phyloP scores from a whole-genome alignment of 768 basidiomycete species.

The Rhizopogon roseolus region DNA sequence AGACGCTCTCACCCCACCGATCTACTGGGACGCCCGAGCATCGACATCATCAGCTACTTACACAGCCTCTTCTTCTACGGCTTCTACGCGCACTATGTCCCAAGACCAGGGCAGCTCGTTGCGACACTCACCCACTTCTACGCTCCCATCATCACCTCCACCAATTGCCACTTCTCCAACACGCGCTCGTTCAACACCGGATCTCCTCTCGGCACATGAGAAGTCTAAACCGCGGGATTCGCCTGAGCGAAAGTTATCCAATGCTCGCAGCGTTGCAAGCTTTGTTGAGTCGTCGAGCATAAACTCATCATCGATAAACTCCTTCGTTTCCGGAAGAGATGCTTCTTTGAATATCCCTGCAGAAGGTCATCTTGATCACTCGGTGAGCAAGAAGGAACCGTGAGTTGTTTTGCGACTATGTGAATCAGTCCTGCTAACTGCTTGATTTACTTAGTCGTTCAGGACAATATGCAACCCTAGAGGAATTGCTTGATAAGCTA shows the following conservation, averaged over 20 bases:
- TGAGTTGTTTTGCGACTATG: constrained; percentile 27
- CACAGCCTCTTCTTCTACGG: constrained; percentile 38
- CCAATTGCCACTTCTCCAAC: constrained; percentile 43
- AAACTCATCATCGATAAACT: constrained; percentile 12
- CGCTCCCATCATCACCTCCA: constrained; percentile 31
- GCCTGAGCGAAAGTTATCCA: constrained; percentile 25
- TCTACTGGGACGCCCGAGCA: constrained; percentile 49
- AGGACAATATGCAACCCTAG: constrained; percentile 68
- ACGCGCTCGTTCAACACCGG: constrained; percentile 52
- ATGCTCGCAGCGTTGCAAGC: constrained; percentile 23
- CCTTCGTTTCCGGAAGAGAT: constrained; percentile 10
- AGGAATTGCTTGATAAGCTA: constrained; percentile 78
- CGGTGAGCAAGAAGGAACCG: constrained; percentile 42
- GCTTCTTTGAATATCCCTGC: constrained; percentile 15
- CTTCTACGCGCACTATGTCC: constrained; percentile 27
- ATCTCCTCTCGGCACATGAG: constrained; percentile 42
- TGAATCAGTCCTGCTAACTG: constrained; percentile 8
- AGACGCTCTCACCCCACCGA: constrained; percentile 43
- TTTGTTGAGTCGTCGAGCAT: constrained; percentile 16
- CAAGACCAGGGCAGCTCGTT: constrained; percentile 23
- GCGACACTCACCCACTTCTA: constrained; percentile 27
- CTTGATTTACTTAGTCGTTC: constrained; percentile 37
- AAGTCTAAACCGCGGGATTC: constrained; percentile 23
- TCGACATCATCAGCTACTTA: constrained; percentile 51
- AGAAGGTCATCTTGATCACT: constrained; percentile 18